A percentile compares a stretch with the other conserved stretches of the same genome.
Evolutionary conservation across 306 rosid species (phyloP).

Genomic region (Gynostemma pentaphyllum): DNA sequence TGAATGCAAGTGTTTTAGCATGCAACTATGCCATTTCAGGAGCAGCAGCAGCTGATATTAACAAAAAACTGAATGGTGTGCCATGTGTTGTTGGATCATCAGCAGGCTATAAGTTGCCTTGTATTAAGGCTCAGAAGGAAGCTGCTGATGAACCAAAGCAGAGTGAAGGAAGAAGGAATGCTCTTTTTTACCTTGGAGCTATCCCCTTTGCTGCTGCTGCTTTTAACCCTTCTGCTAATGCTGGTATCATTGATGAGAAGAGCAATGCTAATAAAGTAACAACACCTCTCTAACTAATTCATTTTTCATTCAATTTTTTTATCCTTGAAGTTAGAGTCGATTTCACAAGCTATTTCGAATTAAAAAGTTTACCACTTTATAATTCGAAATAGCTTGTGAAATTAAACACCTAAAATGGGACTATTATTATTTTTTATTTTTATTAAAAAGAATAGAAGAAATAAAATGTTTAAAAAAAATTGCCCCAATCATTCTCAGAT

Average conservation of each 20-base stretch:
- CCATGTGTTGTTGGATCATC: conserved; percentile 30
- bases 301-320: no score
- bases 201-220: conserved; percentile 43
- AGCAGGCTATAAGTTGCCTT: conserved; percentile 26
- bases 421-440: no score
- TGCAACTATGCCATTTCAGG: conserved; percentile 62
- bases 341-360: no score
- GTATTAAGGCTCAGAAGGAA: conserved; percentile 53
- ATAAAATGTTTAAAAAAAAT: no score
- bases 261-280: conserved; percentile 87
- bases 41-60: conserved; percentile 37
- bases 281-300: background rate
- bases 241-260: conserved; percentile 74
- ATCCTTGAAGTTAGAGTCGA: no score
- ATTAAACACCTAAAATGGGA: no score
- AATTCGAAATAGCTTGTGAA: no score
- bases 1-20: conserved; percentile 72
- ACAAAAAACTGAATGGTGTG: conserved; percentile 28
- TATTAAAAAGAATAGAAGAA: no score
- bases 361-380: no score
- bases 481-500: no score
- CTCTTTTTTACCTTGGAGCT: conserved; percentile 51
- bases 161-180: conserved; percentile 60
- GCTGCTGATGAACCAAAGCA: conserved; percentile 16
- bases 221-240: conserved; percentile 44